Base-by-base conservation (phyloP, 805 yeast species). In the Brettanomyces naardenensis region DNA sequence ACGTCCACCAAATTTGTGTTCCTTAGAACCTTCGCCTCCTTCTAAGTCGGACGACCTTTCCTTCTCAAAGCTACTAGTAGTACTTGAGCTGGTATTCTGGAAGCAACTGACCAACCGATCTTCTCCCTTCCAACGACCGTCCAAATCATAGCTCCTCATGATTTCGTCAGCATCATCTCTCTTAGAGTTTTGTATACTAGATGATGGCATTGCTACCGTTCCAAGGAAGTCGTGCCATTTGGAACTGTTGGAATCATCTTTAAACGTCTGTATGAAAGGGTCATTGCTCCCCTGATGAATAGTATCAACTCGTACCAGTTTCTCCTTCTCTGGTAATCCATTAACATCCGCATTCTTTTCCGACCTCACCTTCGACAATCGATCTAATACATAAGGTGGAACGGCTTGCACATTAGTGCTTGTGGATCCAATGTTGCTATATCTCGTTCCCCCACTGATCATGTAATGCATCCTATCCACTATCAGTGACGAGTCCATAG, bases 41-140 rank as follows among this genome's bases (percentile, higher is more conserved):
- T 19, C 25, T 6, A 20, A 20, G 21, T 20, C 26, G n/a, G 26
- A 20, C 2, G n/a, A 13, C 20, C 20, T 35, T 28, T 38, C 29
- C n/a, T 28, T 18, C 10, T 47, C 45, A 7, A 49, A 46, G 26
- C 47, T 47, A 10, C 41, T 28, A 19, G 46, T 51, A 6, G 37
- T 37, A 14, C 40, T 34, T 15, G 42, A 37, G 30, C 44, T 56
- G 19, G 37, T 35, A 5, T 33, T 27, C 25, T 71, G 56, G 44
- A 78, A 69, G 21, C 78, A 73, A 33, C 61, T 64, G 39, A 71
- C 69, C 43, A 84, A 62, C 42, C 88, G 58, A 39, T 72, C 72
- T 40, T 71, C 85, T 28, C 94, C 94, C 26, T 79, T 78, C 92
- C 92, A 84, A 17, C 68, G 61, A 1, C 71, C 69, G 31, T 69